Evolutionary conservation across 768 basidiomycete species (phyloP).

Genomic region (Trametes cinnabarina): DNA sequence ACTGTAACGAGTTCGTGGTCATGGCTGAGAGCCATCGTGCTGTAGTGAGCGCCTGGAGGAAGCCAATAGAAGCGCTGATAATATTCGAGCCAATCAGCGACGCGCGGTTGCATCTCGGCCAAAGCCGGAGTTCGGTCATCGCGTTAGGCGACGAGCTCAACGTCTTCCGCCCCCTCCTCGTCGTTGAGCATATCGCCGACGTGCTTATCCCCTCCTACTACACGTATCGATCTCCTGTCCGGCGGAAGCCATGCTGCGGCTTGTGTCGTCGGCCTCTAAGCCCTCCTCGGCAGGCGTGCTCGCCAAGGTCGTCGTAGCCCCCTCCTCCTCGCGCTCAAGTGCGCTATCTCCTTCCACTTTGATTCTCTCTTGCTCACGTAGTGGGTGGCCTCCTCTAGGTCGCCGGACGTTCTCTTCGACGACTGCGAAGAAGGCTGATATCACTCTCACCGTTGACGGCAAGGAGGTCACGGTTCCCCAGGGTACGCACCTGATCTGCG

Average conservation of each 20-base stretch:
- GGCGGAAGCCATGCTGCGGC: slow-evolving; percentile 55
- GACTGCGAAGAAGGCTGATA: slow-evolving; percentile 65
- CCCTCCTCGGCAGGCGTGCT: slow-evolving; percentile 65
- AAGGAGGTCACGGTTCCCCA: slow-evolving; percentile 97
- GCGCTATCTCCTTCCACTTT: not conserved
- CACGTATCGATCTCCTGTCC: not conserved
- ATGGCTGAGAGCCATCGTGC: not conserved
- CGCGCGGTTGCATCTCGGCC: slow-evolving; percentile 19
- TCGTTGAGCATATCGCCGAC: slow-evolving; percentile 21
- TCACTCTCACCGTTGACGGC: slow-evolving; percentile 93
- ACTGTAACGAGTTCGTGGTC: not conserved
- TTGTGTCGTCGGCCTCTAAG: slow-evolving; percentile 57
- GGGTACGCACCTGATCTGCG: slow-evolving; percentile 51
- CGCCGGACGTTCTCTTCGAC: slow-evolving; percentile 65
- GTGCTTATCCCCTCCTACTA: slow-evolving; percentile 14
- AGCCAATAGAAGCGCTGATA: slow-evolving; percentile 7
- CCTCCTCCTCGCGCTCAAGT: slow-evolving; percentile 39
- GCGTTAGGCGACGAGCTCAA: slow-evolving; percentile 24
- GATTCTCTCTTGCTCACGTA: not conserved
- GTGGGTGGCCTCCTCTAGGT: slow-evolving; percentile 35
- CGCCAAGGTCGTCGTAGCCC: slow-evolving; percentile 53
- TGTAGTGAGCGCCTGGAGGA: too few relatives aligned
- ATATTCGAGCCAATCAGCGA: slow-evolving; percentile 16
- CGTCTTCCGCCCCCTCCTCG: slow-evolving; percentile 18
- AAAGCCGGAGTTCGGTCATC: slow-evolving; percentile 25